Base-by-base conservation (phyloP, 148 eudicot genomes). In the Drosera capensis region DNA sequence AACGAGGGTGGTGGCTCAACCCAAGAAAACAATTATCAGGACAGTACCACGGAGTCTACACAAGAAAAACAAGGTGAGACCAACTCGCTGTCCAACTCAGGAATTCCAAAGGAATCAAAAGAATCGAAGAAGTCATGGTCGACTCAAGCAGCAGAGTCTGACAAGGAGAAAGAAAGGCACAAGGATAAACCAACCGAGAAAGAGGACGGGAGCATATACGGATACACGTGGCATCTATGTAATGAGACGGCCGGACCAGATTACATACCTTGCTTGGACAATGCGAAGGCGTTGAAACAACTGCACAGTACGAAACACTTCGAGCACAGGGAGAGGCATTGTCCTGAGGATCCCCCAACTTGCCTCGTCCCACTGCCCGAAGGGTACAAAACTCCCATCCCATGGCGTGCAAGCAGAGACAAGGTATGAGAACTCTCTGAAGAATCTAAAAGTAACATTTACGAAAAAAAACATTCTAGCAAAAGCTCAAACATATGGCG, bases 231-330 rank as follows among this genome's bases (percentile, higher is more conserved):
- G 84, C 77, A 66, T 57, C 25, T 65, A 14, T 73, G 90, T 51
- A 80, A 76, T 73, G 74, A 64, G 12, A 73, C 80, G 57, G 72
- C 83, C 22, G 88, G 88, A 20, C 64, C 80, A 48, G 88, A 80
- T 40, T 80, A 80, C 62, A 80, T 80, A 59, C 88, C 88, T 15
- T 80, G 90, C 57, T 80, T 80, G 23, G 90, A 80, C 47, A 73
- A 77, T 58, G 52, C 66, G 51, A 54, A 55, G 49, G 72, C 77
- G 14, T 63, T 80, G n/a, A 68, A 50, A 44, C 63, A 56, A 47
- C 90, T 80, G 43, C 65, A 23, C 0, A 59, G 58, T 36, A 73
- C 68, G 8, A 35, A 44, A 17, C 90, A 80, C 56, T 80, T 68
- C 42, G 70, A 80, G 59, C 90, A 80, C 45, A 63, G 82, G 52